Base-by-base conservation (phyloP, 116 monocot species). In the Zostera marina region DNA sequence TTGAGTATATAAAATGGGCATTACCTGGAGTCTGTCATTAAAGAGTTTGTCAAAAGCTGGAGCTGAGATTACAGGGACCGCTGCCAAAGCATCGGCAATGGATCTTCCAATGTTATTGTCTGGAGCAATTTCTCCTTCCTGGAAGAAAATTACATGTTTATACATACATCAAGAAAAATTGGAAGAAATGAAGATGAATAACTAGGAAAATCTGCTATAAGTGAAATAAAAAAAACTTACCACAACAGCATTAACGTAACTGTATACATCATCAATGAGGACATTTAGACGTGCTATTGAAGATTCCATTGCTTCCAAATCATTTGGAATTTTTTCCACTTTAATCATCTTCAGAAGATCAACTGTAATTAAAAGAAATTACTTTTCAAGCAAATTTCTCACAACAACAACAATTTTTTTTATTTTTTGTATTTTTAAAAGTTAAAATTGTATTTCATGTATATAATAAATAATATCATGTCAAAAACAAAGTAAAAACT, bases 301-400 rank as follows among this genome's bases (percentile, higher is more conserved):
- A 25, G 82, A 70, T 70, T 89, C 96, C 73, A 96, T 96, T 64
- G 78, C 85, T 72, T 96, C 89, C 70, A 96, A 66, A 61, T 96
- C 96, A 80, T 71, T 80, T 7, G 89, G 96, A 47, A 85, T 75
- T 57, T 96, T 96, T 55, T 96, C 85, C 21, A 79, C 78, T 40
- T 56, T 54, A 21, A 80, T 76, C 22, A 59, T 75, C 73, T 96
- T 96, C 52, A 96, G 62, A 63, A 85, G 68, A 42, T 85, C 89
- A 83, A 80, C 96, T 96, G 76, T 38, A 32, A 32, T 32, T 32
- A 32, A 32, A 32, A 32, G 32, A 32, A 32, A 32, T 32, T 0
- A 32, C 32, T 32, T 32, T 32, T 5, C 5, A 2, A 32, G 32
- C 32, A 3, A 32, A 32, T 32, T 3, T 32, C 32, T 32, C 32